A percentile compares a stretch with the other conserved stretches of the same genome.
Evolutionary conservation across 768 basidiomycete species (phyloP).

Genomic region (Plicaturopsis crispa): DNA sequence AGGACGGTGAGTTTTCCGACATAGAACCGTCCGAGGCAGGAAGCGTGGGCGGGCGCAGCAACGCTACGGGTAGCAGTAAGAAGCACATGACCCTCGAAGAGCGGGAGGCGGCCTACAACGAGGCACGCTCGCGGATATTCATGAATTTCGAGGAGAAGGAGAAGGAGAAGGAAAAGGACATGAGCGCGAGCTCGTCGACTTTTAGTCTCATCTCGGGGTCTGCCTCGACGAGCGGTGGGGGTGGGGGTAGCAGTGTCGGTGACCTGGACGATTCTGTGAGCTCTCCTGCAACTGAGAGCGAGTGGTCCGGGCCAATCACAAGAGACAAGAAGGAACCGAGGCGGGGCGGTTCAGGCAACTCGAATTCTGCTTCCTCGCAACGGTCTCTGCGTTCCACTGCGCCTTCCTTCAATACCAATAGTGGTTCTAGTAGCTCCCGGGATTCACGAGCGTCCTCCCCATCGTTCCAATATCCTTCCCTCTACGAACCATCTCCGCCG

Average conservation of each 20-base stretch:
- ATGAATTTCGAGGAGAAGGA: slow-evolving; percentile 70
- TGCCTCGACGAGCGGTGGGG: slow-evolving; percentile 44
- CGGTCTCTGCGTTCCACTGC: slow-evolving; percentile 51
- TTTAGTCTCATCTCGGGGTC: slow-evolving; percentile 66
- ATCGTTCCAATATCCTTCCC: slow-evolving; percentile 63
- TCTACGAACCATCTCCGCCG: slow-evolving; percentile 53
- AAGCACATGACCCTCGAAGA: slow-evolving; percentile 77
- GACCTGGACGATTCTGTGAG: slow-evolving; percentile 64
- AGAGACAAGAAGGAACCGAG: slow-evolving; percentile 51
- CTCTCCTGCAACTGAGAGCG: slow-evolving; percentile 74
- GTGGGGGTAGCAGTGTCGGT: slow-evolving; percentile 50
- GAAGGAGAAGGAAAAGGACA: slow-evolving; percentile 62
- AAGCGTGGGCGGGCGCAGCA: slow-evolving; percentile 67
- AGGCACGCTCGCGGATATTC: slow-evolving; percentile 81
- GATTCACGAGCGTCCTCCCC: slow-evolving; percentile 72
- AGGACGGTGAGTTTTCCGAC: slow-evolving; percentile 74
- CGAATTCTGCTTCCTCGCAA: slow-evolving; percentile 49
- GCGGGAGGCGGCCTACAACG: slow-evolving; percentile 84
- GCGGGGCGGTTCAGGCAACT: slow-evolving; percentile 30
- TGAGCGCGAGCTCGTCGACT: slow-evolving; percentile 72
- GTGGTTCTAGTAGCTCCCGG: slow-evolving; percentile 57
- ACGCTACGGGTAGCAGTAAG: slow-evolving; percentile 52
- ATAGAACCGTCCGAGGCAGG: slow-evolving; percentile 75
- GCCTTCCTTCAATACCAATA: slow-evolving; percentile 38
- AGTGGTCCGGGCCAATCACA: slow-evolving; percentile 58